Conservation (phyloP, 2,329 filamentous ascomycete genomes). For the Hypomyces rosellus region DNA sequence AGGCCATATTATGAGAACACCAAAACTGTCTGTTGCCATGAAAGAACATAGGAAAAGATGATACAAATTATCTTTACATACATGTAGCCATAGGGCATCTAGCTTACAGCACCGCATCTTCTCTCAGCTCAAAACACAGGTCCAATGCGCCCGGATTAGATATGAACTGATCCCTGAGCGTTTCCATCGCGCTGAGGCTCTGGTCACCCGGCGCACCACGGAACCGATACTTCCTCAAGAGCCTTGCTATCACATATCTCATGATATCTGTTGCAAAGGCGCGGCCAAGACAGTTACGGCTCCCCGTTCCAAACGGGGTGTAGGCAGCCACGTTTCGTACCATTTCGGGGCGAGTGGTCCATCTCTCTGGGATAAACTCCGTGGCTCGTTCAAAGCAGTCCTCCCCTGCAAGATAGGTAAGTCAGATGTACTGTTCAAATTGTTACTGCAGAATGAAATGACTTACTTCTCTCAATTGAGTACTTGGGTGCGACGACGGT, state of each 20-base stretch:
- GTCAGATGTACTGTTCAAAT: neutral
- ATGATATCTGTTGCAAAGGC: constrained; percentile 5
- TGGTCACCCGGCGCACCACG: neutral
- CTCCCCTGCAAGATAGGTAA: constrained; percentile 12
- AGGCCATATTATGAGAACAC: no score
- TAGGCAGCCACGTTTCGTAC: constrained; percentile 25
- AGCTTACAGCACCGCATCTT: neutral
- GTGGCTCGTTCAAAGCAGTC: constrained; percentile 22
- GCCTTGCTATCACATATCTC: constrained; percentile 5
- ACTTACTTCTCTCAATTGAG: constrained; percentile 30
- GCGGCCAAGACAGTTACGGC: constrained; percentile 3
- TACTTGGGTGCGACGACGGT: constrained; percentile 16
- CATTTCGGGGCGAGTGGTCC: constrained; percentile 27
- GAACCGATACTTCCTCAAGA: constrained; percentile 7
- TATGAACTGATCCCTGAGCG: neutral
- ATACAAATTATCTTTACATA: no score
- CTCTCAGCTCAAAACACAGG: constrained; percentile 1
- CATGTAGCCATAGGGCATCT: no score
- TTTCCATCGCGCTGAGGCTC: constrained; percentile 1
- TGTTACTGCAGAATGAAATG: neutral
- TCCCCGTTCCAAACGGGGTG: constrained; percentile 28
- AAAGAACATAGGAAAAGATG: no score
- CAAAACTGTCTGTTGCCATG: no score
- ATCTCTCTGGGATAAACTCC: constrained; percentile 34
- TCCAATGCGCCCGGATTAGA: neutral